Conservation (phyloP, 108 stramenopile genomes). For the Ochromonas danica region DNA sequence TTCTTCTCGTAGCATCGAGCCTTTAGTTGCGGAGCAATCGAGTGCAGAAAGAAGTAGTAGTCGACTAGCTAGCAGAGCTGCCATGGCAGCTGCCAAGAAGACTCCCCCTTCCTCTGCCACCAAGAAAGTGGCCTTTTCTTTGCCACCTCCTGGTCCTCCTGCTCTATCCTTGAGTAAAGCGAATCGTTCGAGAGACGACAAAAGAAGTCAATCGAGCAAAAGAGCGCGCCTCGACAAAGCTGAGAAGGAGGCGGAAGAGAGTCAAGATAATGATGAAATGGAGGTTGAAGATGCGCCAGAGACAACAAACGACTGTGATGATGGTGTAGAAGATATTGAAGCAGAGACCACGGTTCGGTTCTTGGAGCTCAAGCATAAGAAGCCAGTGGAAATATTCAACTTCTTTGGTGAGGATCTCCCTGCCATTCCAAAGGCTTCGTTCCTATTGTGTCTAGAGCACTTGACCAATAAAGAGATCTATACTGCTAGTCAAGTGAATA, state of each 20-base stretch:
- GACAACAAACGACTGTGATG: neutral
- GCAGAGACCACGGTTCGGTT: neutral
- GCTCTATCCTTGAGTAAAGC: no score
- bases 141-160: no score
- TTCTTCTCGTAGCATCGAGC: neutral
- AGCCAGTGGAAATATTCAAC: no score
- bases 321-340: neutral
- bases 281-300: neutral
- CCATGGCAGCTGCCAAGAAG: neutral
- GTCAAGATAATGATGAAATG: neutral
- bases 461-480: neutral
- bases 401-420: slow-evolving; percentile 24
- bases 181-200: no score
- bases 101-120: neutral
- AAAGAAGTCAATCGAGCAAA: neutral
- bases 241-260: neutral
- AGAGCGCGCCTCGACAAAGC: neutral
- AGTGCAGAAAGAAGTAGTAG: neutral
- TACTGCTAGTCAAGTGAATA: neutral
- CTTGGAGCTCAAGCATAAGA: neutral
- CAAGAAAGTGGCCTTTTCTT: no score
- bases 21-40: neutral
- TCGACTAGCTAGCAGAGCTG: neutral
- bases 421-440: neutral
- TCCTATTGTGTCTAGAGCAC: neutral